A percentile compares a stretch with the other conserved stretches of the same genome.
These are phyloP conservation scores for Akanthomyces lecanii DNA, from an alignment of 2,329 filamentous ascomycete genomes.

Conservation along the genomic window DNA sequence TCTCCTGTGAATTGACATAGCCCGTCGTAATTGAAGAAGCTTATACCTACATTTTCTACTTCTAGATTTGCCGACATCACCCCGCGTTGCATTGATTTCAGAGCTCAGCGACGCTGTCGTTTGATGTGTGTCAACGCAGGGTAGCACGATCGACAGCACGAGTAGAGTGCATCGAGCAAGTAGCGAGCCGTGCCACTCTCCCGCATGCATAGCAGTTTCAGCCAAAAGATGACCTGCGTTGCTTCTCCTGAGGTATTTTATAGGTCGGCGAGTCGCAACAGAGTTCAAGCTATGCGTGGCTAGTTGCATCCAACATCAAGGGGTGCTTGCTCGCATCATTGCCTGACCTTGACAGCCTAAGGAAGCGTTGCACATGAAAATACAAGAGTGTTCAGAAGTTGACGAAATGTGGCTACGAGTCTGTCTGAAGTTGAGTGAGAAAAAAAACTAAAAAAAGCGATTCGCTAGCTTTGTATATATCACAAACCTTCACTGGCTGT, in stretches of 20 bases:
- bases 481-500: neutral
- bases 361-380: no score
- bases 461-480: neutral
- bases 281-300: neutral
- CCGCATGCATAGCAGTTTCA: constrained; percentile 10
- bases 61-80: neutral
- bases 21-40: neutral
- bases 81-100: neutral
- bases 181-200: constrained; percentile 1
- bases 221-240: neutral
- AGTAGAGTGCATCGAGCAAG: neutral
- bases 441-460: no score
- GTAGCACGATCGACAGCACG: neutral
- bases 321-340: no score
- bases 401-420: no score
- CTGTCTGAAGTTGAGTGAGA: no score
- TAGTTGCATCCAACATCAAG: no score
- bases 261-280: neutral
- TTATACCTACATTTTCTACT: neutral
- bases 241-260: neutral
- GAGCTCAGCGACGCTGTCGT: neutral
- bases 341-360: no score
- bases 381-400: no score
- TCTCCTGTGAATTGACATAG: neutral
- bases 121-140: neutral